Percentiles rank a stretch among this genome's conserved stretches.
Conservation (phyloP, 2,329 filamentous ascomycete species). For the Davidsoniella neocaledoniae region DNA sequence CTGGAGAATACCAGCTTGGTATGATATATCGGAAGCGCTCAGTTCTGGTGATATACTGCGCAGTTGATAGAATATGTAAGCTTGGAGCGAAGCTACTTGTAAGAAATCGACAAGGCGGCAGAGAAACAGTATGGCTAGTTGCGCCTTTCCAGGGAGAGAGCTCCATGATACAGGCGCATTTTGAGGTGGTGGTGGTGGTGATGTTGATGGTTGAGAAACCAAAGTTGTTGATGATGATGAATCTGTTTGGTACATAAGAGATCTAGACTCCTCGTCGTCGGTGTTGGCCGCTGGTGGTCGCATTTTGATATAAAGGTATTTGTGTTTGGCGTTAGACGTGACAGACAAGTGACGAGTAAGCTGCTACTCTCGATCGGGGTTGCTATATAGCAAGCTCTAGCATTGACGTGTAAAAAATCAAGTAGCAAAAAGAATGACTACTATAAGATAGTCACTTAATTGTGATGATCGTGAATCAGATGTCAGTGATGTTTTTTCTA, state of each 20-base stretch:
- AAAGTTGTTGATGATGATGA: too few relatives aligned
- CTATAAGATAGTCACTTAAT: too few relatives aligned
- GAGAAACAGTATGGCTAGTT: conserved; percentile 52
- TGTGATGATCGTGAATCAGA: too few relatives aligned
- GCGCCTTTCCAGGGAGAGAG: conserved; percentile 52
- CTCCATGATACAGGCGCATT: conserved; percentile 42
- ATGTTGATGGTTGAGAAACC: background rate
- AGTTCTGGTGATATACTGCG: conserved; percentile 43
- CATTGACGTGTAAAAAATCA: too few relatives aligned
- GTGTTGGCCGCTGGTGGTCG: background rate
- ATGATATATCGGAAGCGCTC: conserved; percentile 39
- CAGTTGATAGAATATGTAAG: conserved; percentile 63
- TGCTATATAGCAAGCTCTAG: too few relatives aligned
- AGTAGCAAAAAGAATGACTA: too few relatives aligned
- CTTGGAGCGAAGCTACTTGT: conserved; percentile 50
- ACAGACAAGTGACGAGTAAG: too few relatives aligned
- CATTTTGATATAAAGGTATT: background rate
- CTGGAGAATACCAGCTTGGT: conserved; percentile 52
- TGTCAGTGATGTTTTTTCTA: too few relatives aligned
- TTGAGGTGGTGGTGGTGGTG: background rate
- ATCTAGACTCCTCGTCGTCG: background rate
- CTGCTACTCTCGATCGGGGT: too few relatives aligned
- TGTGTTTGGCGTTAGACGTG: background rate
- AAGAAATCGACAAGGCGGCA: conserved; percentile 58
- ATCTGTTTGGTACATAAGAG: background rate